phyloP scores from a whole-genome alignment of 2,329 filamentous ascomycete genomes.

The Pseudocercospora crystallina region DNA sequence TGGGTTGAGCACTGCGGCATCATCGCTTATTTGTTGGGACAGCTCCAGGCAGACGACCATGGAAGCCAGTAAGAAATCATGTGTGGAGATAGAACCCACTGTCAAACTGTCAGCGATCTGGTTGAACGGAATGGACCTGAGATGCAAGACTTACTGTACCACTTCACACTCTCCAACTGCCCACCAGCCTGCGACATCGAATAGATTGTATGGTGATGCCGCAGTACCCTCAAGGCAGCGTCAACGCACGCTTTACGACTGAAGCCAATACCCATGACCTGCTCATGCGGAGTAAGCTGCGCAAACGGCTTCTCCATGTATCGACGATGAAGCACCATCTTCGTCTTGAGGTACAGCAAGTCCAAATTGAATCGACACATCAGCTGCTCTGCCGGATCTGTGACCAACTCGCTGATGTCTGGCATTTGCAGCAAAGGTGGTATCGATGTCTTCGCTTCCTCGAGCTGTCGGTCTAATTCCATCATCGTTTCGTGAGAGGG shows the following conservation, averaged over 20 bases:
- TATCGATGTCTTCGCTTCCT: slow-evolving; percentile 36
- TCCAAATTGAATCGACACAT: slow-evolving; percentile 55
- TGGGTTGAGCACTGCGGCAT: slow-evolving; percentile 13
- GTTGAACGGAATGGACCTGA: too few species aligned
- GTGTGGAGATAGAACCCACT: slow-evolving; percentile 45
- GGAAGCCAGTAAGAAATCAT: slow-evolving; percentile 51
- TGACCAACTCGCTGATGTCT: slow-evolving; percentile 44
- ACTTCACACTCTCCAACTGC: slow-evolving; percentile 45
- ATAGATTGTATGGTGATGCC: slow-evolving; percentile 52
- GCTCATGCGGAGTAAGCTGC: slow-evolving; percentile 32
- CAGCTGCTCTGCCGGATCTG: slow-evolving; percentile 51
- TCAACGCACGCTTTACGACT: slow-evolving; percentile 46
- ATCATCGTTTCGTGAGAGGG: slow-evolving; percentile 41
- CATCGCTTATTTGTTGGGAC: slow-evolving; percentile 27
- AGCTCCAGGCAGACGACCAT: slow-evolving; percentile 52
- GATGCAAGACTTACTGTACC: slow-evolving; percentile 34
- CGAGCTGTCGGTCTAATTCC: slow-evolving; percentile 38
- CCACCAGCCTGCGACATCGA: slow-evolving; percentile 48
- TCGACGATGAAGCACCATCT: slow-evolving; percentile 55
- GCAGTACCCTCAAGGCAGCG: slow-evolving; percentile 50
- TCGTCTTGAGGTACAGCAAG: slow-evolving; percentile 52
- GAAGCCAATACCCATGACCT: slow-evolving; percentile 32
- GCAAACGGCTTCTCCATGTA: slow-evolving; percentile 44
- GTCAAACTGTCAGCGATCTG: too few species aligned
- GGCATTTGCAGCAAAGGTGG: slow-evolving; percentile 40